These are phyloP conservation scores for Quercus lobata DNA, from an alignment of 331 rosid species.

Conservation along the genomic window DNA sequence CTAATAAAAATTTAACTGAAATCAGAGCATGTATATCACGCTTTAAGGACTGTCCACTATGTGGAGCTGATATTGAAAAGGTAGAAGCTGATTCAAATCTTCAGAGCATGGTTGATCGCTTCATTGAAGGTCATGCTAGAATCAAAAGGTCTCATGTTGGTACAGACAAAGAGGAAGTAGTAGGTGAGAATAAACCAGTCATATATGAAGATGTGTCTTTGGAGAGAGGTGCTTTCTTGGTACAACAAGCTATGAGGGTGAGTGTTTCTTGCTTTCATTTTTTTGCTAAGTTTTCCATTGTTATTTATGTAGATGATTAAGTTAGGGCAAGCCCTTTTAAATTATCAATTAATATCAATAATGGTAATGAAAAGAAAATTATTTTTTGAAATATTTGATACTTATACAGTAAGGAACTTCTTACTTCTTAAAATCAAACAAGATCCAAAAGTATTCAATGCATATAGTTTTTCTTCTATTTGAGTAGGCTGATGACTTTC, in stretches of 20 bases:
- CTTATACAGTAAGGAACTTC: not conserved
- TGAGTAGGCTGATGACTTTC: slow-evolving; percentile 17
- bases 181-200: slow-evolving; percentile 50
- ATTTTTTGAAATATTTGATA: not conserved
- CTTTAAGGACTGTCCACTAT: slow-evolving; percentile 85
- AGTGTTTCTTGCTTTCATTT: slow-evolving; percentile 14
- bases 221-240: slow-evolving; percentile 96
- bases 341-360: not conserved
- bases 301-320: slow-evolving; percentile 8
- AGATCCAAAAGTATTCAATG: not conserved
- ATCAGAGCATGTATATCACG: slow-evolving; percentile 71
- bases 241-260: slow-evolving; percentile 99
- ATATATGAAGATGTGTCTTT: slow-evolving; percentile 88
- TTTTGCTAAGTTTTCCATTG: not conserved
- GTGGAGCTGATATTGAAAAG: slow-evolving; percentile 90
- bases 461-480: not conserved
- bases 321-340: slow-evolving; percentile 7
- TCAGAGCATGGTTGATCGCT: slow-evolving; percentile 79
- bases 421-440: not conserved
- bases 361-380: not conserved
- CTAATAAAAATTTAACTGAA: not conserved
- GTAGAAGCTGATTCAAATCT: slow-evolving; percentile 66
- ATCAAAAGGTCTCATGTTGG: slow-evolving; percentile 67
- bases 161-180: slow-evolving; percentile 49
- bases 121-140: slow-evolving; percentile 97